Evolutionary conservation across 805 yeast genomes (phyloP).

Genomic region (Cephaloascus albidus): DNA sequence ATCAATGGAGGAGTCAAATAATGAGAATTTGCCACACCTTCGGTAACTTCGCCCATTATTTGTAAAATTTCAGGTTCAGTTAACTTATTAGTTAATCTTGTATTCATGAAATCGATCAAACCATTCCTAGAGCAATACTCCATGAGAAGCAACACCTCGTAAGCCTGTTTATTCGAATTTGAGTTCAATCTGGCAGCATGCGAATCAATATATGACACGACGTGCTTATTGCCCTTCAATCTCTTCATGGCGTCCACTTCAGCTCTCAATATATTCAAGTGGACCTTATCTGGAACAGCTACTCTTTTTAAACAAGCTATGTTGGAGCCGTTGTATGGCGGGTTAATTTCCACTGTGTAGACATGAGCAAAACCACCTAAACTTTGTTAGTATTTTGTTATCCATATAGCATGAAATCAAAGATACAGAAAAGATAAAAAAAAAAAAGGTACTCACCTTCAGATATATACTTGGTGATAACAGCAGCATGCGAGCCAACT

Average conservation of each 20-base stretch:
- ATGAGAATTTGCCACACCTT: conserved; percentile 85
- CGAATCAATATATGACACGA: conserved; percentile 89
- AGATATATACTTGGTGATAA: conserved; percentile 62
- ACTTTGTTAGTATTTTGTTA: conserved; percentile 5
- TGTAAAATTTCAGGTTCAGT: conserved; percentile 68
- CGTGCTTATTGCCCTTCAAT: conserved; percentile 63
- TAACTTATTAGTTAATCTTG: conserved; percentile 69
- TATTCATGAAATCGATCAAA: conserved; percentile 85
- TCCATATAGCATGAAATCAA: no score
- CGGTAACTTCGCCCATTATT: conserved; percentile 74
- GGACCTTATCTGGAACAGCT: conserved; percentile 86
- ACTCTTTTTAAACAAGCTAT: conserved; percentile 87
- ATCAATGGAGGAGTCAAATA: conserved; percentile 59
- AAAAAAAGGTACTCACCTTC: conserved; percentile 39
- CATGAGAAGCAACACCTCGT: conserved; percentile 88
- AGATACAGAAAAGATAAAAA: no score
- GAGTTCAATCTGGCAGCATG: conserved; percentile 70
- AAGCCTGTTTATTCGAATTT: conserved; percentile 36
- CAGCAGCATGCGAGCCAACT: conserved; percentile 77
- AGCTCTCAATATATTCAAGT: conserved; percentile 73
- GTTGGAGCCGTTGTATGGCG: conserved; percentile 40
- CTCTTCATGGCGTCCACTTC: conserved; percentile 98
- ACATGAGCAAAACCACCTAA: conserved; percentile 91
- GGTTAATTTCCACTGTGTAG: conserved; percentile 65
- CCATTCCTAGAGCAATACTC: conserved; percentile 86